Base-by-base conservation (phyloP, 148 eudicot species). In the Rhododendron williamsianum region DNA sequence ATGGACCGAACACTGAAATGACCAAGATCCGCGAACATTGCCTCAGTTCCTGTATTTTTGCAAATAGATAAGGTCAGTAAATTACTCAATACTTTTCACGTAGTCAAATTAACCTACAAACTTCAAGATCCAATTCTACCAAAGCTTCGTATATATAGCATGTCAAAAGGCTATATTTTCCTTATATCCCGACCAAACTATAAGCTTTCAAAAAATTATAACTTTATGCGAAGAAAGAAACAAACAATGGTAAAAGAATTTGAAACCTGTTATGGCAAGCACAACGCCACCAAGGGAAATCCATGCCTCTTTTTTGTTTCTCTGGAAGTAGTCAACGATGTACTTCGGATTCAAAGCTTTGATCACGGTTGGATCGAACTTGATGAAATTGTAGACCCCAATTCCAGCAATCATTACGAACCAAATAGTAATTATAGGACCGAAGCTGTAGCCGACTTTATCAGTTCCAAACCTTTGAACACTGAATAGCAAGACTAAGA, bases 381-480 rank as follows among this genome's bases (percentile, higher is more conserved):
- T 85, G 85, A 89, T 19, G 15, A 83, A 84, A 43, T 89, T 89
- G 54, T 82, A 87, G 58, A 89, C 18, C 35, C 91, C 91, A 9
- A 89, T 89, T 51, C 41, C 18, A 0, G 84, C 45, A 45, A 84
- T 89, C 21, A 83, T 67, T 4, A 81, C 3, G 89, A 89, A 89
- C 91, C 89, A 89, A 10, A 89, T 25, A 51, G 45, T 72, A 2
- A 89, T 85, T 25, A 89, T 80, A 0, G 91, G 91, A 15, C 89
- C 89, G 27, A 89, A 89, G 73, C 51, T 82, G 78, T 89, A 89
- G 25, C 91, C 91, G 5, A 89, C 89, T 87, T 87, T 87, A 67
- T 87, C 91, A 0, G 91, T 89, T 82, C 91, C 91, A 23, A 89
- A 83, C 80, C 91, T 80, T 85, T 89, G 91, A 80, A 85, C 45